A percentile compares a stretch with the other conserved stretches of the same genome.
Conservation (phyloP, 2,329 filamentous ascomycete genomes). For the Colletotrichum liaoningense region DNA sequence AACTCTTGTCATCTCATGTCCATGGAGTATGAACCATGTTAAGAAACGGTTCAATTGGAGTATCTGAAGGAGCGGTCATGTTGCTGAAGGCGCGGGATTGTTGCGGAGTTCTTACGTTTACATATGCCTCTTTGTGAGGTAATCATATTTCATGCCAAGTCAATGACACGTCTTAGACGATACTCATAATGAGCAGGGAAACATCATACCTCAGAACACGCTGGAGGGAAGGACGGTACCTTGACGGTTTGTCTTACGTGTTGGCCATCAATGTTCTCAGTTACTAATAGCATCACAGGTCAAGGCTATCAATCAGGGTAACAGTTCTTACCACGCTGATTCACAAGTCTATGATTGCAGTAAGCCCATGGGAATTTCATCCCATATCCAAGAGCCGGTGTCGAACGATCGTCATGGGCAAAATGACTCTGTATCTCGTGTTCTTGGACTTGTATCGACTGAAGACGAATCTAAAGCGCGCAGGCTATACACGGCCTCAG, state of each 20-base stretch:
- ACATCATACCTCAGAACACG: neutral
- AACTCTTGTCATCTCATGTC: conserved; percentile 3
- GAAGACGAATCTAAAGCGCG: neutral
- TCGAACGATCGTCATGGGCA: neutral
- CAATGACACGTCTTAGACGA: no score
- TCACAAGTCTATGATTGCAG: neutral
- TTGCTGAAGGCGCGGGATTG: neutral
- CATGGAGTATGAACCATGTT: neutral
- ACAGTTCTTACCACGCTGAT: neutral
- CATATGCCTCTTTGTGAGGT: neutral
- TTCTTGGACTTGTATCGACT: neutral
- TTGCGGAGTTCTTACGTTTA: neutral
- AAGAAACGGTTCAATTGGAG: neutral
- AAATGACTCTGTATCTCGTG: neutral
- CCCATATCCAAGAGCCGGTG: neutral
- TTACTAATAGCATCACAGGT: neutral
- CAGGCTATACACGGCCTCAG: no score
- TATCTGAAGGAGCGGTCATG: neutral
- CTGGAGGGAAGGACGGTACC: neutral
- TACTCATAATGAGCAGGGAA: neutral
- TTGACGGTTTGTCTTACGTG: neutral
- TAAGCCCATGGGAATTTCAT: no score
- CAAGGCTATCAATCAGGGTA: neutral
- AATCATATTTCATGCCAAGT: neutral
- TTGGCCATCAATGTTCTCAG: neutral